Percentiles rank a stretch among this genome's conserved stretches.
Evolutionary conservation across 331 rosid species (phyloP).

Genomic region (Erythrophleum ivorense): DNA sequence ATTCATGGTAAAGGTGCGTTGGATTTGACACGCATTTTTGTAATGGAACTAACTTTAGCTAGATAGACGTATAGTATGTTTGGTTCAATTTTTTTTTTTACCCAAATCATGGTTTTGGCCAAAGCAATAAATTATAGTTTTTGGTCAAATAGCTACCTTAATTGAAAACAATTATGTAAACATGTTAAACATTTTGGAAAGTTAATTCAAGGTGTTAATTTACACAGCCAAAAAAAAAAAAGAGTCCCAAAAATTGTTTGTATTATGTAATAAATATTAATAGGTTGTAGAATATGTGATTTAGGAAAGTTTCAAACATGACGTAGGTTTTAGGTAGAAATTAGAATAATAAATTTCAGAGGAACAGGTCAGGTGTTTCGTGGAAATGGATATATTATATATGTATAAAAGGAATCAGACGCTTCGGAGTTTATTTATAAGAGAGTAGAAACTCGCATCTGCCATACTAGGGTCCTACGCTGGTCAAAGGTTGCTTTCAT

Average conservation of each 20-base stretch:
- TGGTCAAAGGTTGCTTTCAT: constrained; percentile 52
- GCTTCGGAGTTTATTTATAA: neutral
- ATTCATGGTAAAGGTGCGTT: neutral
- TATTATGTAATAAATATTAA: no score
- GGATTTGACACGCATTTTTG: neutral
- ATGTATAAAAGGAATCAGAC: neutral
- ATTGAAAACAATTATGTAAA: no score
- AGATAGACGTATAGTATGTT: no score
- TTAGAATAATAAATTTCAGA: neutral
- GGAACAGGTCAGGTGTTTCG: neutral
- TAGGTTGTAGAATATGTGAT: neutral
- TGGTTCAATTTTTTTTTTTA: no score
- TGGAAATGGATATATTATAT: neutral
- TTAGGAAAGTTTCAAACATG: neutral
- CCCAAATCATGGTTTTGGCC: no score
- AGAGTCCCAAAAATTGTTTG: no score
- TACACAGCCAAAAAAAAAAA: no score
- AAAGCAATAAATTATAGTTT: no score
- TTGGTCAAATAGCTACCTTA: no score
- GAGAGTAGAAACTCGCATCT: neutral
- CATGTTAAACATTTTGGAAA: no score
- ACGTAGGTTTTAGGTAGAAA: neutral
- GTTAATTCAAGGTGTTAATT: no score
- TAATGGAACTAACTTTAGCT: no score
- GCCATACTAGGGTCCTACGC: neutral